Evolutionary conservation across 345 rosid species (phyloP), one percentile per base, ranked within the genome.

Genomic region (Mercurialis annua): DNA sequence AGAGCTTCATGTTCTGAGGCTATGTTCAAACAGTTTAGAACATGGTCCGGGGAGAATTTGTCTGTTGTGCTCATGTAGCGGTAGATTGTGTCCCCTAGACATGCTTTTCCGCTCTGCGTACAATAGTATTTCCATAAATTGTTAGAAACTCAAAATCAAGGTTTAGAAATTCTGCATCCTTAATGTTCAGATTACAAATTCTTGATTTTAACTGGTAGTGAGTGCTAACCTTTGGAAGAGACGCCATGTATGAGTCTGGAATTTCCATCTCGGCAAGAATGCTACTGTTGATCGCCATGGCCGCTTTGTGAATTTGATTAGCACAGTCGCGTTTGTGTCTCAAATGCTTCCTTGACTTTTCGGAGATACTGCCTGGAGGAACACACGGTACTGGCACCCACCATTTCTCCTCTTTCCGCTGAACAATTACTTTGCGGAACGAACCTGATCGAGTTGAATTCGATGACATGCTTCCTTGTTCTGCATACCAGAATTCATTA

Each of bases 371-470:
- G 16, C 66, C 83, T 23, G 84, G 63, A 40, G 89, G 92, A 60
- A 95, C 87, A 44, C 90, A 86, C 1, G 99, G 98, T 62, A 92
- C 85, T 1, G 98, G 99, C 50, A 95, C 71, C 98, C 99, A 92
- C 99, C 99, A 95, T 80, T 92, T 92, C 78, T 94, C 98, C 56
- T 94, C 98, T 64, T 84, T 85, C 52, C 90, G 79, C 65, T 87
- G 90, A 61, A 87, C 78, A 63, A 87, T 62, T 23, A 87, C 83
- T 74, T 85, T 86, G 8, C 95, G 80, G 55, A 87, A 90, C 0
- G 97, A 90, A 60, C 85, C 95, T 10, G 94, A 81, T 43, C 75
- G 85, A 3, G 85, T 82, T 3, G 96, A 91, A 58, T 83, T 91
- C 24, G 90, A 78, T 0, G 92, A 84, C 74, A 81, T 65, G 73